These are phyloP conservation scores for Tylopilus balloui DNA, from an alignment of 768 basidiomycete genomes.

Conservation along the genomic window DNA sequence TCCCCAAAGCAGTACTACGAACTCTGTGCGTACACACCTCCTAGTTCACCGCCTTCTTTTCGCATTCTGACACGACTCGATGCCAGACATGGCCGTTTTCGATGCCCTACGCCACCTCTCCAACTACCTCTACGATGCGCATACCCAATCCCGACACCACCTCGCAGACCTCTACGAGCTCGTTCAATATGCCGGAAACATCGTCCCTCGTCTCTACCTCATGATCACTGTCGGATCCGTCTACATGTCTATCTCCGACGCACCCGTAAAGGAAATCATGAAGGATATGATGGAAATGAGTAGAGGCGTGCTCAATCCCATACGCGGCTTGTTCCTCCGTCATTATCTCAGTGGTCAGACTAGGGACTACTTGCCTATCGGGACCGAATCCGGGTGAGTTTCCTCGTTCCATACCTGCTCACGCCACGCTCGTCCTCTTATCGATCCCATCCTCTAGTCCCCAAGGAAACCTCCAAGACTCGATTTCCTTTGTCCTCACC, in stretches of 20 bases:
- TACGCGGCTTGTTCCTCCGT: constrained; percentile 89
- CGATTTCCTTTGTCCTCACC: constrained; percentile 91
- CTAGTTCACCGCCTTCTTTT: not conserved
- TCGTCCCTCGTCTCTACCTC: constrained; percentile 89
- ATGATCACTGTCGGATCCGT: constrained; percentile 99
- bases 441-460: constrained; percentile 48
- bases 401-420: not conserved
- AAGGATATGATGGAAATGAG: constrained; percentile 99
- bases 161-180: constrained; percentile 98
- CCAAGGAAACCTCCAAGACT: constrained; percentile 87
- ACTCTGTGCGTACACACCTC: constrained; percentile 58
- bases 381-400: constrained; percentile 71
- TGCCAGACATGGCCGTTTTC: constrained; percentile 94
- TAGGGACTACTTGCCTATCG: constrained; percentile 90
- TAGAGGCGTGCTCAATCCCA: constrained; percentile 94
- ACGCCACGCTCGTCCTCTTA: not conserved
- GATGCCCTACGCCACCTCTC: constrained; percentile 93
- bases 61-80: not conserved
- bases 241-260: constrained; percentile 97
- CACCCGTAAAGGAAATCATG: constrained; percentile 99
- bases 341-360: constrained; percentile 98
- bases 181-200: constrained; percentile 98
- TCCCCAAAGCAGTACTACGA: constrained; percentile 99
- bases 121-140: constrained; percentile 95
- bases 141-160: constrained; percentile 86